These are phyloP conservation scores for Pythium insidiosum DNA, from an alignment of 352 stramenopile species.

Conservation along the genomic window DNA sequence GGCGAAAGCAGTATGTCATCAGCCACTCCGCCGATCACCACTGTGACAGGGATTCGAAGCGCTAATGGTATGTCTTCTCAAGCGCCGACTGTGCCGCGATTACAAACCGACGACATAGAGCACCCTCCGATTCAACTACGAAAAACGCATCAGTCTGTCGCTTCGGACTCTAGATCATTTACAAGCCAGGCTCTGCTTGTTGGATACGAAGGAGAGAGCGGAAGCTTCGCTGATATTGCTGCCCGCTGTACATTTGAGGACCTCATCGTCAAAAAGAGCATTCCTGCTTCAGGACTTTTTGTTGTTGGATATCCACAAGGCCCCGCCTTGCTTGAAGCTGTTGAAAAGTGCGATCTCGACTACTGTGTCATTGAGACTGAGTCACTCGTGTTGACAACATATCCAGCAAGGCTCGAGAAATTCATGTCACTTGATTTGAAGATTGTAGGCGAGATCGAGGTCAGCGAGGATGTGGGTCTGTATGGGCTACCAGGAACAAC, in stretches of 20 bases:
- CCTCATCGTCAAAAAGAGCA: background rate
- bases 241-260: background rate
- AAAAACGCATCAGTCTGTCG: too few relatives aligned
- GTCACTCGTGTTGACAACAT: background rate
- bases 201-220: background rate
- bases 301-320: background rate
- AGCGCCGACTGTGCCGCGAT: too few relatives aligned
- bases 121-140: too few relatives aligned
- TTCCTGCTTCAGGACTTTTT: too few relatives aligned
- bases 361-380: background rate
- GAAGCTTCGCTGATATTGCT: background rate
- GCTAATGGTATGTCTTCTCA: too few relatives aligned
- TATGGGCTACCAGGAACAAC: slow-evolving; percentile 2
- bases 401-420: background rate
- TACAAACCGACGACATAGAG: too few relatives aligned
- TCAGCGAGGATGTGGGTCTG: background rate
- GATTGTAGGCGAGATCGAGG: slow-evolving; percentile 1
- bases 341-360: background rate
- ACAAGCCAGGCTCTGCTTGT: background rate
- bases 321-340: background rate
- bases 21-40: too few relatives aligned
- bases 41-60: too few relatives aligned
- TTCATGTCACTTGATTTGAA: background rate
- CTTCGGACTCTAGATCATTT: background rate
- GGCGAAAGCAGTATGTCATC: too few relatives aligned